Evolutionary conservation across 1,284 basidiomycete species (phyloP).

Genomic region (Cryptococcus amylolentus): DNA sequence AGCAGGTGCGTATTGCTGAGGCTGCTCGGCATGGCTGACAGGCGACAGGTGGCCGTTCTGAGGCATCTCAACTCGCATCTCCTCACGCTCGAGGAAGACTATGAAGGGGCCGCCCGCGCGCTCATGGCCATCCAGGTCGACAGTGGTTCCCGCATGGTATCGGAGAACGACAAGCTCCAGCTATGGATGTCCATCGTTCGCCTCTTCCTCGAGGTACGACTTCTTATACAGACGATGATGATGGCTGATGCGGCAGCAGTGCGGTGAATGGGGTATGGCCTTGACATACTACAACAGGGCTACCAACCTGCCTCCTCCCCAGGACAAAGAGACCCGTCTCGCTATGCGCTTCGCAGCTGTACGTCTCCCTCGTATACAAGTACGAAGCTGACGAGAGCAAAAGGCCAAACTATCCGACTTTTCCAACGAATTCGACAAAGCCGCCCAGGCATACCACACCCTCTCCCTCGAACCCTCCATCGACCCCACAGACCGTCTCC

Average conservation of each 20-base stretch:
- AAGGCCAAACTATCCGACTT: conserved; percentile 88
- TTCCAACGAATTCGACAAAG: conserved; percentile 85
- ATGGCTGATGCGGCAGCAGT: conserved; percentile 17
- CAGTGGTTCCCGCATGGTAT: conserved; percentile 71
- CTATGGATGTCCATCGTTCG: conserved; percentile 93
- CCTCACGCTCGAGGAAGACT: conserved; percentile 86
- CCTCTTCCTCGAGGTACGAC: conserved; percentile 78
- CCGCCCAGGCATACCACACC: conserved; percentile 92
- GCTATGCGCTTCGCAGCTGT: conserved; percentile 72
- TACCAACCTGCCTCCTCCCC: conserved; percentile 76
- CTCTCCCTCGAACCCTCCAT: conserved; percentile 81
- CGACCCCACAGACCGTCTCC: conserved; percentile 80
- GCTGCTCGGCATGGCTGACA: background rate
- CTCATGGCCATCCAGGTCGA: conserved; percentile 88
- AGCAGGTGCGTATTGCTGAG: conserved; percentile 64
- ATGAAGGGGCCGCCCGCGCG: conserved; percentile 84
- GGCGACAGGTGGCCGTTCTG: conserved; percentile 68
- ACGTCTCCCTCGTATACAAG: background rate
- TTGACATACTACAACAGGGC: conserved; percentile 96
- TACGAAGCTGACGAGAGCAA: conserved; percentile 8
- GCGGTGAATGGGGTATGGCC: conserved; percentile 64
- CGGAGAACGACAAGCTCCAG: conserved; percentile 80
- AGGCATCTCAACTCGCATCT: conserved; percentile 83
- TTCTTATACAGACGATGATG: background rate
- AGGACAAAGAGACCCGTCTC: conserved; percentile 72